These are phyloP conservation scores for Glaciozyma antarctica DNA, from an alignment of 768 basidiomycete genomes.

Conservation along the genomic window DNA sequence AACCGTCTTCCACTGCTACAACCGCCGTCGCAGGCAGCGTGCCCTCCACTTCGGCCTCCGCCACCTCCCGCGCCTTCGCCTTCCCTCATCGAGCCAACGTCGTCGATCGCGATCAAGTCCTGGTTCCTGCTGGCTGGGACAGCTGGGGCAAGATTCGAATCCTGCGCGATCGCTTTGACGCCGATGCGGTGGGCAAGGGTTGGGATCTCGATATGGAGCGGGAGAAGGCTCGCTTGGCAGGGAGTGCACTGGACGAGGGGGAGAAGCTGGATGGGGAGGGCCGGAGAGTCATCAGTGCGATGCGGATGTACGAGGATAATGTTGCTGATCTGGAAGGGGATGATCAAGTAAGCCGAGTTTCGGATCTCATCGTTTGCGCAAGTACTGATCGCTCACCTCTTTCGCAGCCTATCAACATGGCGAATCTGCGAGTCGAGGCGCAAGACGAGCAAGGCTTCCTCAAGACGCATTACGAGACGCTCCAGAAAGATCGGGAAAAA, in stretches of 20 bases:
- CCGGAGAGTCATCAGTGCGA: conserved; percentile 1
- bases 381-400: not conserved
- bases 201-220: conserved; percentile 43
- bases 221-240: conserved; percentile 27
- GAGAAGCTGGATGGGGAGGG: conserved; percentile 3
- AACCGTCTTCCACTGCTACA: conserved; percentile 40
- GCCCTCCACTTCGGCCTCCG: conserved; percentile 38
- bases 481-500: conserved; percentile 76
- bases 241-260: not conserved
- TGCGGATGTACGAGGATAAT: conserved; percentile 25
- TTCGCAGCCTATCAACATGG: conserved; percentile 6
- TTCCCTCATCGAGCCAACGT: conserved; percentile 82
- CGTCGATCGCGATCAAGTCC: conserved; percentile 80
- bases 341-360: not conserved
- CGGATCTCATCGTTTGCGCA: not conserved
- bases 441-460: conserved; percentile 86
- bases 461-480: conserved; percentile 79
- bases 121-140: conserved; percentile 95
- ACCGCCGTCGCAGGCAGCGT: conserved; percentile 1
- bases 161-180: conserved; percentile 82
- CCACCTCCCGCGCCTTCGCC: conserved; percentile 62
- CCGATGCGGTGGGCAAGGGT: conserved; percentile 64
- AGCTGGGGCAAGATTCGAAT: conserved; percentile 93
- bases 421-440: conserved; percentile 56
- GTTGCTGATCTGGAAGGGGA: conserved; percentile 19